Percentiles rank a stretch among this genome's conserved stretches.
Conservation (phyloP, 2,329 filamentous ascomycete genomes). For the Aspergillus latus region DNA sequence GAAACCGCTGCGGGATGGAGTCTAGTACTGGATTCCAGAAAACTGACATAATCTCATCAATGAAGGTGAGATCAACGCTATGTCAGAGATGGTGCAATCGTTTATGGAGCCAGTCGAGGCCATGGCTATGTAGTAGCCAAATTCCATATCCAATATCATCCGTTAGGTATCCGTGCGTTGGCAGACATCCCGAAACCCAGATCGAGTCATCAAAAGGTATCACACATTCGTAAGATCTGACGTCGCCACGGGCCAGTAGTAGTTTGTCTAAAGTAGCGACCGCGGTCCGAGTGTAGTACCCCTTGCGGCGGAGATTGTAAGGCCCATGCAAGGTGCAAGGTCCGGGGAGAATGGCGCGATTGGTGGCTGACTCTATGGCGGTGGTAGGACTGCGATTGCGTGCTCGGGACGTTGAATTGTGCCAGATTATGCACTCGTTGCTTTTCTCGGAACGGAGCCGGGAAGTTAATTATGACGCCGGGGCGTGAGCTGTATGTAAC, state of each 20-base stretch:
- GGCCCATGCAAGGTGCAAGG: background rate
- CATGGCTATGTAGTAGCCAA: too few relatives aligned
- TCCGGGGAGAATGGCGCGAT: background rate
- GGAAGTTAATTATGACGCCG: background rate
- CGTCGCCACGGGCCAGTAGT: background rate
- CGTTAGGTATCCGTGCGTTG: too few relatives aligned
- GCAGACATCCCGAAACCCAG: background rate
- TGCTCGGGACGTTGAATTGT: constrained; percentile 17
- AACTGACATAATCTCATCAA: background rate
- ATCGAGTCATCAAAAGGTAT: background rate
- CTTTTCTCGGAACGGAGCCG: constrained; percentile 8
- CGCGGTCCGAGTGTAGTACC: background rate
- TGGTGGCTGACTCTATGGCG: background rate
- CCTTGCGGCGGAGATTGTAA: background rate
- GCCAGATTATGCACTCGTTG: constrained; percentile 2
- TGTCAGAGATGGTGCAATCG: constrained; percentile 6
- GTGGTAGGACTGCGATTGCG: constrained; percentile 17
- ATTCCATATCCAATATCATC: too few relatives aligned
- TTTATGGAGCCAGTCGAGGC: background rate
- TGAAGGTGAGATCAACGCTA: background rate
- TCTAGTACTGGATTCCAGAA: background rate
- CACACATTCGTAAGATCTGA: background rate
- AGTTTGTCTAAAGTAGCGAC: too few relatives aligned
- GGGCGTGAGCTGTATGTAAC: background rate
- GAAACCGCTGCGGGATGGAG: background rate